phyloP scores from a whole-genome alignment of 2,329 filamentous ascomycete species.

The Cucurbitaria berberidis region DNA sequence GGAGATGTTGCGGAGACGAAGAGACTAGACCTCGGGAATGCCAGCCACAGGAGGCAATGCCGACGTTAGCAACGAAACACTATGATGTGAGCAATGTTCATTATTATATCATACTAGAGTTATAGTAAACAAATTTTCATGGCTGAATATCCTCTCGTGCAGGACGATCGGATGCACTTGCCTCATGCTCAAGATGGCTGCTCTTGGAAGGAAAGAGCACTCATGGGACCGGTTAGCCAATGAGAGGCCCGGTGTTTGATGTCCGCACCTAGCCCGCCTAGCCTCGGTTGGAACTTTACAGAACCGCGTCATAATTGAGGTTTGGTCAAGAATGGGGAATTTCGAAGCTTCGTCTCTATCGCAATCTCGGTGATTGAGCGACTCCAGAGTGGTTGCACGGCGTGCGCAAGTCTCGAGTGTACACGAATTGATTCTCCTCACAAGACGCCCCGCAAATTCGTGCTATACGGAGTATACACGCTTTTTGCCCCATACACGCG shows the following conservation, averaged over 20 bases:
- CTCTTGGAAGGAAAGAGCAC: not conserved
- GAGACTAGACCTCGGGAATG: not conserved
- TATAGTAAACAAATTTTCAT: not conserved
- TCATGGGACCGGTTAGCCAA: conserved; percentile 28
- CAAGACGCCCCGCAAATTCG: not conserved
- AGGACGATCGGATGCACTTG: not conserved
- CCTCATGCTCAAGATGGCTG: not conserved
- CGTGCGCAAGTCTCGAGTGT: conserved; percentile 2
- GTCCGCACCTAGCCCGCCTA: conserved; percentile 40
- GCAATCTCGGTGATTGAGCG: conserved; percentile 9
- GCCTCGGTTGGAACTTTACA: conserved; percentile 27
- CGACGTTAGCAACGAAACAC: not conserved
- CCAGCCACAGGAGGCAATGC: not conserved
- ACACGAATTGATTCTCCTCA: not conserved
- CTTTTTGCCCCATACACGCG: conserved; percentile 6
- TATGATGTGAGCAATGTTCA: not conserved
- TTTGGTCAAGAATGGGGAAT: conserved; percentile 24
- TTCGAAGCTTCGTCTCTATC: conserved; percentile 14
- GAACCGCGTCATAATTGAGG: conserved; percentile 25
- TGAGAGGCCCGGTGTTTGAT: conserved; percentile 25
- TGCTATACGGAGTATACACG: not conserved
- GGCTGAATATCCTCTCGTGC: not conserved
- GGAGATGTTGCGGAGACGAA: not conserved
- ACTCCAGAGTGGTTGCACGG: not conserved
- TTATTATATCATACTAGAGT: not conserved